These are phyloP conservation scores for Podospora conica DNA, from an alignment of 495 filamentous ascomycete genomes.

Conservation along the genomic window DNA sequence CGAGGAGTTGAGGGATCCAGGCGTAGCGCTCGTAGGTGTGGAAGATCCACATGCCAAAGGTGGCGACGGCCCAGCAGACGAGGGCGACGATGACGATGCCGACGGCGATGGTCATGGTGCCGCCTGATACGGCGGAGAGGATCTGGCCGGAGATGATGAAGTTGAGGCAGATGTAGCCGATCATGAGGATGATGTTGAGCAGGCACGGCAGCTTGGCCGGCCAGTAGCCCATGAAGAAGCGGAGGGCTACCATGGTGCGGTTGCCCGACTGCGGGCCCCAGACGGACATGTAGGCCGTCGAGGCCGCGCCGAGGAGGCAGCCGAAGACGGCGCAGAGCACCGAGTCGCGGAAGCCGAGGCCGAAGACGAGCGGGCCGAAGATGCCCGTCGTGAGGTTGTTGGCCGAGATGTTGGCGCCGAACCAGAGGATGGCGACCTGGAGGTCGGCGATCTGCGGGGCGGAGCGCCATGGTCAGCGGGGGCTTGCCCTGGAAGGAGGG, in stretches of 20 bases:
- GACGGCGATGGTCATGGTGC: constrained; percentile 58
- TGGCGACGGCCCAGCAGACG: constrained; percentile 61
- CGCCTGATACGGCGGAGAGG: constrained; percentile 63
- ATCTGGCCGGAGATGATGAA: constrained; percentile 70
- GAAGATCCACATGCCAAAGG: constrained; percentile 68
- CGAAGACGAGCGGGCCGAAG: constrained; percentile 64
- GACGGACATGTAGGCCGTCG: constrained; percentile 62
- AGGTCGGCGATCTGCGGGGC: constrained; percentile 51
- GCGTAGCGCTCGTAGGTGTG: constrained; percentile 48
- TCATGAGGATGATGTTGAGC: constrained; percentile 63
- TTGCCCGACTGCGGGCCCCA: constrained; percentile 68
- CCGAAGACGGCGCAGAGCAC: constrained; percentile 63
- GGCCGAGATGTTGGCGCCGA: constrained; percentile 68
- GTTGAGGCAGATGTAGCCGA: constrained; percentile 67
- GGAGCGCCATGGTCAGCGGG: background rate
- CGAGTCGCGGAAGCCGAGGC: constrained; percentile 61
- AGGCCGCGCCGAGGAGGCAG: constrained; percentile 49
- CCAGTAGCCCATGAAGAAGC: constrained; percentile 78
- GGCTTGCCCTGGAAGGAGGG: background rate
- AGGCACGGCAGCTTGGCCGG: constrained; percentile 67
- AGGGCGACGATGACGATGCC: constrained; percentile 66
- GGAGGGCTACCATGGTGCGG: constrained; percentile 50
- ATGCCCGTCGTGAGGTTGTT: constrained; percentile 73
- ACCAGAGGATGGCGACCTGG: constrained; percentile 64
- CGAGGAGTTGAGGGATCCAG: constrained; percentile 61